Base-by-base conservation (phyloP, 2,329 filamentous ascomycete species). In the Colletotrichum sp. region DNA sequence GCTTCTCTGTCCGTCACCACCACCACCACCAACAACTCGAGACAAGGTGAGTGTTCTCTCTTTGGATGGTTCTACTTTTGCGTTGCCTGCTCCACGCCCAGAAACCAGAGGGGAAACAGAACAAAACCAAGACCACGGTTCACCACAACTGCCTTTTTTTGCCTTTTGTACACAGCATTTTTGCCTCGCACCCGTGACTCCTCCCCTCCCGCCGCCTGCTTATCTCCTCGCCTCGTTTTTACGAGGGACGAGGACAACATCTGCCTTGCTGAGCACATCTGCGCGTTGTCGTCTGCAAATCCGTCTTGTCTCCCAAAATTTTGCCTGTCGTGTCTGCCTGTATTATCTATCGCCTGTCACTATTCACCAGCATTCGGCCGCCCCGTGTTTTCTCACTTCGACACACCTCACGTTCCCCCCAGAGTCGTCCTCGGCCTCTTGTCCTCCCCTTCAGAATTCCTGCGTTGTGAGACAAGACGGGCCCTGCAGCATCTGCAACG, bases 401-500 rank as follows among this genome's bases (percentile, higher is more conserved):
- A 66, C 55, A 48, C 67, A 75, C 55, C 34, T 66, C 65, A 58
- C 65, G 30, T 62, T 58, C 68, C 52, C 61, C 68, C 43, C 62
- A 24, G 48, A 56, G 64, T 56, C 52, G 58, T 32, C 56, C 43
- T 68, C 56, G 64, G 43, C 73, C n/a, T 52, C 64, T 65, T 73
- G 69, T 65, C 66, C 64, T 73, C 24, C 56, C 64, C 73, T 30
- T 60, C 43, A 18, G 52, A 64, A 69, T 69, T 60, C 73, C 70
- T 68, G 64, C 24, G 21, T 68, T 28, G 70, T 76, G 65, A 76
- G 73, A 73, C 73, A 65, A 64, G 56, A 69, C 58, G 56, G 58
- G 70, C 60, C 58, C 73, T 76, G 73, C 70, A 68, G 70, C 73
- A 68, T 76, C 58, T 73, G 73, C 73, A 73, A 69, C 73, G 65